These are phyloP conservation scores for Phytophthora quininea DNA, from an alignment of 352 stramenopile genomes.

Conservation along the genomic window DNA sequence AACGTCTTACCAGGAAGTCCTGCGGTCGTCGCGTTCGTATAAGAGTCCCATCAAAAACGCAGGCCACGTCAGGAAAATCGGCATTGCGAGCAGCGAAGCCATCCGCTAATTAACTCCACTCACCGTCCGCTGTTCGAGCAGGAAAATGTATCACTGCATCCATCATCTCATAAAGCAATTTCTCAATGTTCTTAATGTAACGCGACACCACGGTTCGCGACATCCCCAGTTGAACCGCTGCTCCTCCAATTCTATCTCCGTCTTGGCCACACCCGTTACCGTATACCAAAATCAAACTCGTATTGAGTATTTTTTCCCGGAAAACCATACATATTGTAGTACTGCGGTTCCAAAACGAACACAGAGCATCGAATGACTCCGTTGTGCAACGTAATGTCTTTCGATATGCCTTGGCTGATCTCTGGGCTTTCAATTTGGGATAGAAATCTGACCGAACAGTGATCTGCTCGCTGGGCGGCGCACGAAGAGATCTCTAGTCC, in stretches of 20 bases:
- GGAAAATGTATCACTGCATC: conserved; percentile 9
- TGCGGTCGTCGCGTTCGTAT: conserved; percentile 3
- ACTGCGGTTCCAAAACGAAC: background rate
- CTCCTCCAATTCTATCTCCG: conserved; percentile 7
- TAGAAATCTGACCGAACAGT: background rate
- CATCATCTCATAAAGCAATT: conserved; percentile 13
- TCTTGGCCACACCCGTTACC: conserved; percentile 7
- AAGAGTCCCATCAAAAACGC: conserved; percentile 10
- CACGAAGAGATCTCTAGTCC: too few species aligned
- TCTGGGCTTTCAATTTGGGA: background rate
- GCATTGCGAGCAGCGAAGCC: conserved; percentile 4
- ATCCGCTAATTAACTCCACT: conserved; percentile 3
- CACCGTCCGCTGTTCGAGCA: background rate
- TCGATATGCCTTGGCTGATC: background rate
- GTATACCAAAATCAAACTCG: conserved; percentile 3
- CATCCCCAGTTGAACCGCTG: conserved; percentile 1
- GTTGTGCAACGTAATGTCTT: conserved; percentile 2
- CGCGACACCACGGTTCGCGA: background rate
- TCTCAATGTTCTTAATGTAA: conserved; percentile 10
- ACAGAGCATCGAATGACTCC: background rate
- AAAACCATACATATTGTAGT: background rate
- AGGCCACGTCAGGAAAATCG: conserved; percentile 6
- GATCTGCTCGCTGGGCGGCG: background rate
- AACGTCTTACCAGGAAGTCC: background rate
- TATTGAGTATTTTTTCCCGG: conserved; percentile 4